These are phyloP conservation scores for Aspergillus hortae DNA, from an alignment of 2,329 filamentous ascomycete species.

Conservation along the genomic window DNA sequence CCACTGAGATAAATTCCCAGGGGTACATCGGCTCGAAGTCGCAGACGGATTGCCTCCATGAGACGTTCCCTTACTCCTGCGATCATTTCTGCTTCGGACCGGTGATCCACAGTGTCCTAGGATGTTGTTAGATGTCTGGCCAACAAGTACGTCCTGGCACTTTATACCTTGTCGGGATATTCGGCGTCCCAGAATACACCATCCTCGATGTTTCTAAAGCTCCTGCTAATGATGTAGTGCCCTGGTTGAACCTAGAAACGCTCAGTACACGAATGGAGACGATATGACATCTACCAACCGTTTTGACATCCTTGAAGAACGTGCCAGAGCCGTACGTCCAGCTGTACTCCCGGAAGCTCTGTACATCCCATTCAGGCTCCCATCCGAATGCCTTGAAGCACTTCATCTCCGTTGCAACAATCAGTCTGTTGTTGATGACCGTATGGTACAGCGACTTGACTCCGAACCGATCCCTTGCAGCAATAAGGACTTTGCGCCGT, in stretches of 20 bases:
- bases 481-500: slow-evolving; percentile 41
- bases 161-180: slow-evolving; percentile 49
- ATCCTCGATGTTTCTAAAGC: slow-evolving; percentile 28
- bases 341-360: slow-evolving; percentile 41
- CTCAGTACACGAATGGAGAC: no score
- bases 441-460: slow-evolving; percentile 58
- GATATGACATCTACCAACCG: slow-evolving; percentile 22
- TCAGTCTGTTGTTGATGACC: slow-evolving; percentile 34
- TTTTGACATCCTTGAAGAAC: slow-evolving; percentile 50
- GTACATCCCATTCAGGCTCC: slow-evolving; percentile 53
- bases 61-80: slow-evolving; percentile 48
- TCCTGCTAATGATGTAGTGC: slow-evolving; percentile 36
- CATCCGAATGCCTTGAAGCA: slow-evolving; percentile 51
- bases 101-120: slow-evolving; percentile 37
- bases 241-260: slow-evolving; percentile 40
- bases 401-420: slow-evolving; percentile 54
- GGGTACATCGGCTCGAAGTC: slow-evolving; percentile 56
- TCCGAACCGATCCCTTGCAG: slow-evolving; percentile 53
- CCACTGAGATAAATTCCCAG: slow-evolving; percentile 56
- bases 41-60: slow-evolving; percentile 51
- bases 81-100: slow-evolving; percentile 51
- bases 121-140: background rate
- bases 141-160: background rate
- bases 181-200: slow-evolving; percentile 52
- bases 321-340: slow-evolving; percentile 48